A percentile compares a stretch with the other conserved stretches of the same genome.
Evolutionary conservation across 139 green algal species (phyloP).

Genomic region (Chlamydomonas sp.): DNA sequence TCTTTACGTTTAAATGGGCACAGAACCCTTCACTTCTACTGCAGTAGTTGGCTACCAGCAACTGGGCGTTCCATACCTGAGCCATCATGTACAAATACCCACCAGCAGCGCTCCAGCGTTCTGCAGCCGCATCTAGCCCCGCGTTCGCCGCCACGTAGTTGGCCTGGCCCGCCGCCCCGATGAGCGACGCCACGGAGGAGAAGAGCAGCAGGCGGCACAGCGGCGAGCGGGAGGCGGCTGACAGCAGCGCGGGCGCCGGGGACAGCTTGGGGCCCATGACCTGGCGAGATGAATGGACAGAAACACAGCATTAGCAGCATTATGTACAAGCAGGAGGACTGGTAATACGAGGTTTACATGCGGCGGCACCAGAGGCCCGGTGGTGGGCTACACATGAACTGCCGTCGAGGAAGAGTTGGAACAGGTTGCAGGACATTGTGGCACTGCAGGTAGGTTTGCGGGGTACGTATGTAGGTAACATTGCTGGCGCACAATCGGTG

Average conservation of each 20-base stretch:
- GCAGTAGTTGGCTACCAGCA: no score
- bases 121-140: slow-evolving; percentile 63
- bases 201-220: slow-evolving; percentile 73
- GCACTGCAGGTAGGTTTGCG: no score
- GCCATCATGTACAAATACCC: not conserved
- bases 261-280: slow-evolving; percentile 28
- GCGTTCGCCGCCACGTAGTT: slow-evolving; percentile 89
- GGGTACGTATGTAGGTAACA: no score
- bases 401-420: no score
- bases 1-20: no score
- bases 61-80: no score
- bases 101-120: slow-evolving; percentile 6
- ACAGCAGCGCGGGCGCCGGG: not conserved
- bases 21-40: no score
- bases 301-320: not conserved
- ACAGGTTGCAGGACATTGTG: no score
- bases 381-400: no score
- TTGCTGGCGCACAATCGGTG: no score
- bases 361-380: no score
- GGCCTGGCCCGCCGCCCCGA: slow-evolving; percentile 85
- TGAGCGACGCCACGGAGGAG: slow-evolving; percentile 80
- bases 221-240: not conserved
- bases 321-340: not conserved
- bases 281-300: not conserved
- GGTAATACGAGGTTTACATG: not conserved